These are phyloP conservation scores for Globisporangium spinosum DNA, from an alignment of 352 stramenopile genomes.

Conservation along the genomic window DNA sequence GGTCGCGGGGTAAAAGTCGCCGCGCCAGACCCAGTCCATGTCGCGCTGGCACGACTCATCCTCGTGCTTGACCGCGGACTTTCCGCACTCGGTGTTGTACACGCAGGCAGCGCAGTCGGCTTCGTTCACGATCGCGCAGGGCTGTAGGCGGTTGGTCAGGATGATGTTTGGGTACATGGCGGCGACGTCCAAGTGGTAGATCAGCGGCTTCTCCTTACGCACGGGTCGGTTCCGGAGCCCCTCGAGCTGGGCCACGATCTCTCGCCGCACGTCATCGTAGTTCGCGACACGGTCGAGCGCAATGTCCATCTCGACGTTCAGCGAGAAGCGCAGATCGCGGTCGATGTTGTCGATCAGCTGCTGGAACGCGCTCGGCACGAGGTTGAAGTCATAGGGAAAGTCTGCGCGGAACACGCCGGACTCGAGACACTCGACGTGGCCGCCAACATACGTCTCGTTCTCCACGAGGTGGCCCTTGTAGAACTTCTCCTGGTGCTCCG, in stretches of 20 bases:
- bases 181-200: conserved; percentile 99
- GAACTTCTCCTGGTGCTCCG: conserved; percentile 62
- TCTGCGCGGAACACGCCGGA: conserved; percentile 98
- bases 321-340: conserved; percentile 94
- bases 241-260: conserved; percentile 94
- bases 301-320: conserved; percentile 92
- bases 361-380: conserved; percentile 92
- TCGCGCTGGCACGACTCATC: conserved; percentile 92
- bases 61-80: conserved; percentile 69
- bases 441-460: conserved; percentile 98
- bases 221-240: conserved; percentile 92
- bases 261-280: conserved; percentile 75
- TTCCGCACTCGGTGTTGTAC: conserved; percentile 85
- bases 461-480: conserved; percentile 96
- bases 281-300: conserved; percentile 89
- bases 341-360: conserved; percentile 97
- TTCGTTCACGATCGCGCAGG: conserved; percentile 95
- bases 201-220: conserved; percentile 90
- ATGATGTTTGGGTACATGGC: conserved; percentile 99
- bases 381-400: conserved; percentile 95
- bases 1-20: conserved; percentile 94
- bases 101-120: conserved; percentile 95
- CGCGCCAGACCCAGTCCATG: conserved; percentile 99
- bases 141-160: conserved; percentile 98
- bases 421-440: conserved; percentile 99